These are phyloP conservation scores for Phycomyces nitens DNA, from an alignment of 192 early-diverging fungal genomes.

Conservation along the genomic window DNA sequence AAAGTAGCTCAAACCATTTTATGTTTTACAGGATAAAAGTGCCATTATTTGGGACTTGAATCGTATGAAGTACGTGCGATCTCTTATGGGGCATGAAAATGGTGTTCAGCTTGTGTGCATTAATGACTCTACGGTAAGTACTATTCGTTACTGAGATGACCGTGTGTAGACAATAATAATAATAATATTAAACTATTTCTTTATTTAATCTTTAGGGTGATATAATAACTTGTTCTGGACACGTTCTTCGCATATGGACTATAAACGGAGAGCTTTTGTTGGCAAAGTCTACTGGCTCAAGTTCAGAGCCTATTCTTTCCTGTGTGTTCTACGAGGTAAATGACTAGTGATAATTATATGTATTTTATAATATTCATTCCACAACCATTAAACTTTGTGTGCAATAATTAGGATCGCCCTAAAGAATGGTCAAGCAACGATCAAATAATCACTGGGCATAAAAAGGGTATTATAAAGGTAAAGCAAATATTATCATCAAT, in stretches of 20 bases:
- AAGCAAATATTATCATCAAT: slow-evolving; percentile 25
- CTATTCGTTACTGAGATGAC: neutral
- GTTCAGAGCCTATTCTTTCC: slow-evolving; percentile 48
- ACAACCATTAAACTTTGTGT: neutral
- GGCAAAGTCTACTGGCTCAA: slow-evolving; percentile 44
- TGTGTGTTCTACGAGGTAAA: slow-evolving; percentile 52
- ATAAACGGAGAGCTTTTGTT: slow-evolving; percentile 64
- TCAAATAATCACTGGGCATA: slow-evolving; percentile 56
- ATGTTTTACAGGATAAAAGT: slow-evolving; percentile 48
- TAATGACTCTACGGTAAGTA: slow-evolving; percentile 57
- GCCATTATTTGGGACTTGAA: slow-evolving; percentile 67
- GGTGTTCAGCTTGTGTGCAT: slow-evolving; percentile 48
- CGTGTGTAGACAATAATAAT: too few species aligned
- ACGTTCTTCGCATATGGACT: slow-evolving; percentile 55
- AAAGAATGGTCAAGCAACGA: slow-evolving; percentile 47
- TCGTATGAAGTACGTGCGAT: slow-evolving; percentile 58
- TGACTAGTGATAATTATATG: neutral
- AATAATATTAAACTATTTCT: too few species aligned
- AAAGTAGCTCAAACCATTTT: too few species aligned
- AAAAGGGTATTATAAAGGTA: slow-evolving; percentile 51
- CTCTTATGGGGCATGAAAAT: slow-evolving; percentile 48
- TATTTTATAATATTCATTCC: neutral
- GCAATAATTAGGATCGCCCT: slow-evolving; percentile 34
- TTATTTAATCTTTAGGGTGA: too few species aligned
- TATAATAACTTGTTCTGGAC: slow-evolving; percentile 58